phyloP scores from a whole-genome alignment of 805 yeast species.

The Pichia cabralensis region DNA sequence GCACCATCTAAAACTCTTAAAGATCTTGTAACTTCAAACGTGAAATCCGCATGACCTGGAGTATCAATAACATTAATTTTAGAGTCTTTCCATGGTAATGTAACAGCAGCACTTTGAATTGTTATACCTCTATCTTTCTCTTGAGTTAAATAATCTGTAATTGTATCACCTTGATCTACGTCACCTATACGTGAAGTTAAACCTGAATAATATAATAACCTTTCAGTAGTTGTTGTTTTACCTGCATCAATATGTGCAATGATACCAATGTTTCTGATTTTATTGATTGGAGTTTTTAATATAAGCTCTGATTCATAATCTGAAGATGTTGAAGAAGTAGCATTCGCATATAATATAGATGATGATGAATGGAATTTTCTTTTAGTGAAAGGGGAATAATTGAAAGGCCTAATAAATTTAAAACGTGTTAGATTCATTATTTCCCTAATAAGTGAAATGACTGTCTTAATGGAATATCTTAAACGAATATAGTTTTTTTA shows the following conservation, averaged over 20 bases:
- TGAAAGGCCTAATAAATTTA: no score
- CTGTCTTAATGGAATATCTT: not conserved
- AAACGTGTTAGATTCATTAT: no score
- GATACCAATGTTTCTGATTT: constrained; percentile 81
- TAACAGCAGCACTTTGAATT: constrained; percentile 91
- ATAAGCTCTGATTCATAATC: constrained; percentile 14
- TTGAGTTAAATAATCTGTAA: constrained; percentile 83
- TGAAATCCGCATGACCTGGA: constrained; percentile 97
- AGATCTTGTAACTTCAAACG: constrained; percentile 87
- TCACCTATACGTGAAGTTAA: constrained; percentile 73
- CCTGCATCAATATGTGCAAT: constrained; percentile 99
- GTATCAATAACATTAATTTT: constrained; percentile 87
- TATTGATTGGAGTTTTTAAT: constrained; percentile 18
- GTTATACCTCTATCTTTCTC: constrained; percentile 93
- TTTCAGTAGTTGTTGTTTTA: constrained; percentile 93
- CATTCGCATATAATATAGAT: no score
- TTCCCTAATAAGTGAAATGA: not conserved
- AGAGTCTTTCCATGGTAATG: constrained; percentile 69
- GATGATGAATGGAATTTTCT: no score
- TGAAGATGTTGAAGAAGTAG: not conserved
- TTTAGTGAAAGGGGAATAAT: no score
- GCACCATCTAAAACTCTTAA: constrained; percentile 90
- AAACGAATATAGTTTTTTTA: not conserved
- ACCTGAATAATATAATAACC: constrained; percentile 89
- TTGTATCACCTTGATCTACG: constrained; percentile 95